Base-by-base conservation (phyloP, 192 early-diverging fungal genomes). In the Umbelopsis sp. region DNA sequence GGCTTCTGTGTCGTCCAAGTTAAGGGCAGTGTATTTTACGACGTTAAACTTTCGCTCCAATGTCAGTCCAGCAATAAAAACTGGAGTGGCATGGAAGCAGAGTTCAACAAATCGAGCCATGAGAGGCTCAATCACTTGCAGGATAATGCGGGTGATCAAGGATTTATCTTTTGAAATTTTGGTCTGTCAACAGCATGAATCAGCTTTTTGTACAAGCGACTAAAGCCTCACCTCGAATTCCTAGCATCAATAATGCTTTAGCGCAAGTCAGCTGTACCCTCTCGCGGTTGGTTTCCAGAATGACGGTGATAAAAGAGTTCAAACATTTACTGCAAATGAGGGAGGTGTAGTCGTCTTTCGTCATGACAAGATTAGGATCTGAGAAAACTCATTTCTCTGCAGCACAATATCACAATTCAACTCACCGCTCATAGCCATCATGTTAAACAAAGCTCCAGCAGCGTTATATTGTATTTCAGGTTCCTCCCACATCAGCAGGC, bases 381-480 rank as follows among this genome's bases (percentile, higher is more conserved):
- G 22, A 20, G 44, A 2, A 7, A 24, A 17, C 36, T 16, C 1
- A 16, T 43, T 16, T n/a, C n/a, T n/a, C n/a, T 17, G 12, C 38
- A 53, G 2, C 25, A 65, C 49, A 26, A 53, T 8, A 20, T 43
- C 25, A 45, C 8, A 11, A 41, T 6, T 41, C 41, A 21, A 7
- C 26, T 59, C 70, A 74, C 77, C 43, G 50, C 53, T 50, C 68
- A 78, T 73, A 17, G 77, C 68, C 44, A 69, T 70, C 25, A 78
- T 47, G 14, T 78, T 78, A 52, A 78, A 78, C 25, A 78, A 32
- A 14, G 77, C 77, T 29, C 68, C 68, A 3, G 72, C 69, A 7
- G 77, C 67, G 68, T 78, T 78, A 17, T 74, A 73, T 20, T 78
- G 77, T n/a, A 78, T 69, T 26, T 74, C 69, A 1, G 65, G 31